phyloP scores from a whole-genome alignment of 192 early-diverging fungal species.

The Coemansia sp. region DNA sequence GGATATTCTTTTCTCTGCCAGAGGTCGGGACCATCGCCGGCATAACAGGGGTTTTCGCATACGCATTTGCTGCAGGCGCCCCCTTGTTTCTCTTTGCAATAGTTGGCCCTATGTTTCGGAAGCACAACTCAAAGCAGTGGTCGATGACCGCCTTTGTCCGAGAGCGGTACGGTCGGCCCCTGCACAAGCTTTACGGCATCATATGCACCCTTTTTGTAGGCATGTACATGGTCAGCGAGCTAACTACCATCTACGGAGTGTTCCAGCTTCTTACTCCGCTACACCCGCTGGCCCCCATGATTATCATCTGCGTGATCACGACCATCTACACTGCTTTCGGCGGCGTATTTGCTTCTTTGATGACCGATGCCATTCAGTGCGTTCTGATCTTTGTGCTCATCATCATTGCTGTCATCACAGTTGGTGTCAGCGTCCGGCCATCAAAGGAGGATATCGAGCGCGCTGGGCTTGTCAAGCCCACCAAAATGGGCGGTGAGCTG shows the following conservation, averaged over 20 bases:
- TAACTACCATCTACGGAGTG: conserved; percentile 64
- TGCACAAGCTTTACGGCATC: conserved; percentile 59
- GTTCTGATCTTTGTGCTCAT: conserved; percentile 59
- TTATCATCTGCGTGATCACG: conserved; percentile 62
- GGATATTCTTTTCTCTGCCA: conserved; percentile 67
- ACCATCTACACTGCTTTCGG: conserved; percentile 70
- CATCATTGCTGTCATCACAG: conserved; percentile 55
- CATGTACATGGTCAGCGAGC: conserved; percentile 65
- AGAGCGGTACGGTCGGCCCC: conserved; percentile 62
- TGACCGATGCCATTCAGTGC: conserved; percentile 66
- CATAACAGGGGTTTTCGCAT: conserved; percentile 65
- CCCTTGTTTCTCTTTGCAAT: conserved; percentile 62
- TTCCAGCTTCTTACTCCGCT: conserved; percentile 59
- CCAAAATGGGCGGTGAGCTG: conserved; percentile 66
- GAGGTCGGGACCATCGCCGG: conserved; percentile 65
- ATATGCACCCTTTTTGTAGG: conserved; percentile 63
- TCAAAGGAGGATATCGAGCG: conserved; percentile 53
- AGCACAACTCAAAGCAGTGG: conserved; percentile 60
- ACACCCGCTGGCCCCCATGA: conserved; percentile 58
- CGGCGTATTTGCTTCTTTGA: conserved; percentile 65
- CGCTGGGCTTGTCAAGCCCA: conserved; percentile 58
- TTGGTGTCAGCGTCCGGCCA: conserved; percentile 58
- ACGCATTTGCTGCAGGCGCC: conserved; percentile 61
- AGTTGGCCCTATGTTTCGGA: conserved; percentile 62
- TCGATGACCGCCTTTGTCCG: conserved; percentile 68